Evolutionary conservation across 352 stramenopile species (phyloP).

Genomic region (Hyaloperonospora arabidopsidis): DNA sequence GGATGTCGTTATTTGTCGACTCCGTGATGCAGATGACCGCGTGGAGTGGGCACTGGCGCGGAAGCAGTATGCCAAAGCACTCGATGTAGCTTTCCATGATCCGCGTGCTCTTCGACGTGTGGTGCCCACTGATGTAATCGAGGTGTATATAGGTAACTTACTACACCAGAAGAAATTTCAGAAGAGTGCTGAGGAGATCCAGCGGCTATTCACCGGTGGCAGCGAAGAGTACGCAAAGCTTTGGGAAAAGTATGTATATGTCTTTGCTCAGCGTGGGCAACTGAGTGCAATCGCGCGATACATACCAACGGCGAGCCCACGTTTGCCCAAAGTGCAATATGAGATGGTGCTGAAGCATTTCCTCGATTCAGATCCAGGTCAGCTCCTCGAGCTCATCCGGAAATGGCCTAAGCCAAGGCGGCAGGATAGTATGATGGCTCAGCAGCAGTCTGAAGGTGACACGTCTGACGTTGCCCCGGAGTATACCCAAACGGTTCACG

Average conservation of each 20-base stretch:
- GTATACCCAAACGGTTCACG: slow-evolving; percentile 59
- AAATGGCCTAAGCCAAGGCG: slow-evolving; percentile 75
- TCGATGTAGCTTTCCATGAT: slow-evolving; percentile 60
- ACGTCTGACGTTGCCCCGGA: slow-evolving; percentile 39
- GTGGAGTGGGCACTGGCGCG: slow-evolving; percentile 58
- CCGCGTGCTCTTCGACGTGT: slow-evolving; percentile 45
- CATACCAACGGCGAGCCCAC: slow-evolving; percentile 66
- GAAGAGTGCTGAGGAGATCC: slow-evolving; percentile 64
- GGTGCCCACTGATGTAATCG: slow-evolving; percentile 54
- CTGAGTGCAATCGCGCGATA: slow-evolving; percentile 60
- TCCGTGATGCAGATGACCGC: slow-evolving; percentile 71
- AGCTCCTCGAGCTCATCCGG: slow-evolving; percentile 67
- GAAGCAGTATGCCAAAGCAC: slow-evolving; percentile 52
- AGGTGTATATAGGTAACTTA: slow-evolving; percentile 69
- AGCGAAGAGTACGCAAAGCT: slow-evolving; percentile 51
- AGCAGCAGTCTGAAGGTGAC: slow-evolving; percentile 18
- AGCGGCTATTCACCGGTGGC: slow-evolving; percentile 50
- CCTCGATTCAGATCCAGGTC: slow-evolving; percentile 65
- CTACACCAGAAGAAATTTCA: slow-evolving; percentile 68
- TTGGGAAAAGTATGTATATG: slow-evolving; percentile 85
- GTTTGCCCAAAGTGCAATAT: slow-evolving; percentile 62
- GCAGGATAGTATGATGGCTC: slow-evolving; percentile 24
- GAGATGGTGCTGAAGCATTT: slow-evolving; percentile 85
- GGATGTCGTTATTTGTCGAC: slow-evolving; percentile 76
- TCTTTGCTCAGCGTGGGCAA: slow-evolving; percentile 72